phyloP scores from a whole-genome alignment of 2,329 filamentous ascomycete species.

The Graphilbum ipis-grandicollis region DNA sequence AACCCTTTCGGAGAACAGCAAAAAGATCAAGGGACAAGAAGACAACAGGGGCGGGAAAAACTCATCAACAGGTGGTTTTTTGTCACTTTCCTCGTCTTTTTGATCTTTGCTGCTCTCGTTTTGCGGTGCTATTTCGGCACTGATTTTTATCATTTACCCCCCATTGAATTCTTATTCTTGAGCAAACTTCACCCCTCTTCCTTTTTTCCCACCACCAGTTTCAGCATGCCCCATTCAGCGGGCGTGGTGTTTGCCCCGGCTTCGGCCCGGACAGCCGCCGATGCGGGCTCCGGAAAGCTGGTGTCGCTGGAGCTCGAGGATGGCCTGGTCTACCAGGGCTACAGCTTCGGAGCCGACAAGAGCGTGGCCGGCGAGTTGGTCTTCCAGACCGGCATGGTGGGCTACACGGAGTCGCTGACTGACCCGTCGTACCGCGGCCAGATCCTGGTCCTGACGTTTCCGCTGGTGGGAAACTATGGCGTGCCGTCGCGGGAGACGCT shows the following conservation, averaged over 20 bases:
- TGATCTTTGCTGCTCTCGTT: too few relatives aligned
- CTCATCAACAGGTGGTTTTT: not conserved
- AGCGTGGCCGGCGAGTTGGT: conserved; percentile 93
- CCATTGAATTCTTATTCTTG: not conserved
- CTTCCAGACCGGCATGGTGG: conserved; percentile 99
- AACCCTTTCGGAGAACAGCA: not conserved
- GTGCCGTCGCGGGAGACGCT: conserved; percentile 74
- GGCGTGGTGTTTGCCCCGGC: conserved; percentile 26
- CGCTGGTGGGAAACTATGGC: conserved; percentile 91
- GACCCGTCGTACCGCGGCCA: conserved; percentile 81
- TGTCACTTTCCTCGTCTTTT: not conserved
- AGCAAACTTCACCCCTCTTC: not conserved
- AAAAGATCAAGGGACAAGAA: not conserved
- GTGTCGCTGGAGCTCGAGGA: conserved; percentile 87
- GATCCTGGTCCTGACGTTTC: conserved; percentile 93
- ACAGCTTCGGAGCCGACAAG: conserved; percentile 91
- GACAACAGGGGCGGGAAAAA: not conserved
- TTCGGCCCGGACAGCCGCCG: conserved; percentile 35
- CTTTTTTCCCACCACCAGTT: not conserved
- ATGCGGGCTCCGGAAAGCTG: conserved; percentile 37
- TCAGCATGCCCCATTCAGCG: conserved; percentile 23
- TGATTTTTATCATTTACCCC: too few relatives aligned
- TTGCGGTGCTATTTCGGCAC: too few relatives aligned
- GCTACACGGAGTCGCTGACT: conserved; percentile 86
- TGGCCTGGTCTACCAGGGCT: conserved; percentile 78